A percentile compares a stretch with the other conserved stretches of the same genome.
Conservation (phyloP, 108 stramenopile genomes). For the Stephanodiscus triporus region DNA sequence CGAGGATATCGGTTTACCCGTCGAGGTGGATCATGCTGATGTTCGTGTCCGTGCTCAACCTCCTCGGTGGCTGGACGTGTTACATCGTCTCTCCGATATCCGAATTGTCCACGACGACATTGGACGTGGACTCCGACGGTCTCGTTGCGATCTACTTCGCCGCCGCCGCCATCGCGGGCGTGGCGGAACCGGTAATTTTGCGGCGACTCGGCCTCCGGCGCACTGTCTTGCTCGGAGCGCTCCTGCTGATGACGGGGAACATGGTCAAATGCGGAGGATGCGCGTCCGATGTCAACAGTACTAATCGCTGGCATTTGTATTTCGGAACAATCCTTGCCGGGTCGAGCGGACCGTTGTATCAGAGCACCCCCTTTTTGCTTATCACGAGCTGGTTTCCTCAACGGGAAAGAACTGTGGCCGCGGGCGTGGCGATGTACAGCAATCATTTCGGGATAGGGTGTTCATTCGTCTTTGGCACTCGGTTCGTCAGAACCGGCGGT, state of each 20-base stretch:
- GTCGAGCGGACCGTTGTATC: constrained; percentile 81
- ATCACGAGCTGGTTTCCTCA: constrained; percentile 87
- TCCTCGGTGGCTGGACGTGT: constrained; percentile 71
- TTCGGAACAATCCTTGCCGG: constrained; percentile 80
- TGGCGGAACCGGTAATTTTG: constrained; percentile 72
- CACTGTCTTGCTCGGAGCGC: constrained; percentile 73
- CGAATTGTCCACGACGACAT: constrained; percentile 46
- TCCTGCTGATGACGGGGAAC: constrained; percentile 78
- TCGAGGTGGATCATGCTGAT: constrained; percentile 82
- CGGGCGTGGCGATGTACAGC: constrained; percentile 74
- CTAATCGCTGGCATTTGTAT: constrained; percentile 61
- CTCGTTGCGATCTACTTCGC: constrained; percentile 76
- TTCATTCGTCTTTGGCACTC: constrained; percentile 79
- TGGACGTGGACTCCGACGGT: constrained; percentile 67
- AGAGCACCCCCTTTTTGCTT: constrained; percentile 71
- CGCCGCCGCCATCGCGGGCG: constrained; percentile 68
- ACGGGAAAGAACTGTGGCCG: constrained; percentile 74
- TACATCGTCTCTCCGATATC: constrained; percentile 86
- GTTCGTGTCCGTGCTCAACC: constrained; percentile 78
- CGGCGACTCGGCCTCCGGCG: constrained; percentile 68
- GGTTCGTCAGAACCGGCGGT: constrained; percentile 56
- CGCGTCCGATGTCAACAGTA: constrained; percentile 39
- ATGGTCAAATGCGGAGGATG: constrained; percentile 68
- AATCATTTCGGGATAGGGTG: constrained; percentile 85
- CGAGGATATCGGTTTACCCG: constrained; percentile 56